Base-by-base conservation (phyloP, 2,329 filamentous ascomycete genomes). In the Sporothrix pseudoabietina region DNA sequence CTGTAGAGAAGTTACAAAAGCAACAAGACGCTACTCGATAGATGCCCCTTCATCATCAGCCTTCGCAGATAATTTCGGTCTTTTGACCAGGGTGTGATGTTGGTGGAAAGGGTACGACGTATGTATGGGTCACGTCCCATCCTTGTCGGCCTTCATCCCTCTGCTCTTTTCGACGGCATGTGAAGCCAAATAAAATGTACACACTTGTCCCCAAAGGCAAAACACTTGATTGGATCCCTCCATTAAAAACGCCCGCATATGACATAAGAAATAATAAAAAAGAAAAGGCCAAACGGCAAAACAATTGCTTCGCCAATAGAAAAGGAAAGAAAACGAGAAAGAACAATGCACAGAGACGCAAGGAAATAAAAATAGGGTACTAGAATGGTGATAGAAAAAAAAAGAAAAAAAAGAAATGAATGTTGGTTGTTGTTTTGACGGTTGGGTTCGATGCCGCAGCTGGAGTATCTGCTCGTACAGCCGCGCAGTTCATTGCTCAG, bases 241-340 rank as follows among this genome's bases (percentile, higher is more conserved):
- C 65, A 49, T 35, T 16, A 68, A 61, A 47, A 68, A 61, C 65
- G 65, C 65, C 65, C 26, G 44, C 65, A 49, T 44, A 68, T 68
- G 63, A 68, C 65, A 68, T 68, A 68, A 52, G 65, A 68, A 68
- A 68, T n/a, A 22, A 52, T 12, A 69, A 69, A 35, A 47, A 49
- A 6, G 39, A 47, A 65, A 35, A 52, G 49, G 49, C 39, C 39
- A 22, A 66, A 39, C 19, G 7, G 57, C 32, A 41, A 19, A 41
- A 61, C 32, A 12, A 41, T n/a, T 61, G 57, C 57, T 47, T 66
- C 35, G 61, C 61, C 39, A 41, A 16, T 66, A 54, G 49, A 14
- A 44, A 35, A 10, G 47, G n/a, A 26, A n/a, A 41, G 10, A 22
- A 39, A 5, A 65, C 16, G 49, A 39, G 54, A 47, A 22, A 54